Base-by-base conservation (phyloP, 345 rosid genomes). In the Aegle marmelos region DNA sequence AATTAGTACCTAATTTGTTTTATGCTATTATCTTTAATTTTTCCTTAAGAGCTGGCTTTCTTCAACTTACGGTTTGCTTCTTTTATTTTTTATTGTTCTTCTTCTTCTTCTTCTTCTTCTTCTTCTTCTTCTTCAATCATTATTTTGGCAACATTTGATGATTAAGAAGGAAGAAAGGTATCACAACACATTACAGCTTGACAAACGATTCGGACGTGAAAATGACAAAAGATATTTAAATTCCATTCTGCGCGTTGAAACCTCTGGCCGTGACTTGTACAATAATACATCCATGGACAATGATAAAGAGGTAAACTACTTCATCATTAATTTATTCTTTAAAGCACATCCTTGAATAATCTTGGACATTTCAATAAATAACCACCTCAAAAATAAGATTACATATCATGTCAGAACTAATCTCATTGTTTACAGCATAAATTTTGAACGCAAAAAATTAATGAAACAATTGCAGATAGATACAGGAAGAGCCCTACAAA, bases 401-500 rank as follows among this genome's bases (percentile, higher is more conserved):
- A 45, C 82, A 76, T 75, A 83, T 58, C 30, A 37, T 19, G 54
- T 41, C 11, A 27, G 19, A 64, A 17, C 72, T 75, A 31, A 54
- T 19, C 56, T 75, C 70, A 82, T 61, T 61, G 79, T 39, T 78
- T 25, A 59, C 64, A 76, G 22, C 70, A 28, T 74, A 34, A 58
- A 76, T 67, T 53, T 68, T 71, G 61, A 31, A 73, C 72, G 71
- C 68, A 56, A 61, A 75, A 81, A 81, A 77, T 78, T 67, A 75
- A 80, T 63, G 77, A 81, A 81, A 63, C 48, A 62, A 53, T 68
- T 1, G 36, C 74, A 37, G 6, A 24, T 73, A 22, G 48, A 76
- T 33, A 75, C 64, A 48, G 56, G 37, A 69, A 36, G 36, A 64
- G 24, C 25, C 70, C 83, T 77, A 78, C 58, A 68, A 78, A 78